These are phyloP conservation scores for Metschnikowia henanensis DNA, from an alignment of 805 yeast genomes.

Conservation along the genomic window DNA sequence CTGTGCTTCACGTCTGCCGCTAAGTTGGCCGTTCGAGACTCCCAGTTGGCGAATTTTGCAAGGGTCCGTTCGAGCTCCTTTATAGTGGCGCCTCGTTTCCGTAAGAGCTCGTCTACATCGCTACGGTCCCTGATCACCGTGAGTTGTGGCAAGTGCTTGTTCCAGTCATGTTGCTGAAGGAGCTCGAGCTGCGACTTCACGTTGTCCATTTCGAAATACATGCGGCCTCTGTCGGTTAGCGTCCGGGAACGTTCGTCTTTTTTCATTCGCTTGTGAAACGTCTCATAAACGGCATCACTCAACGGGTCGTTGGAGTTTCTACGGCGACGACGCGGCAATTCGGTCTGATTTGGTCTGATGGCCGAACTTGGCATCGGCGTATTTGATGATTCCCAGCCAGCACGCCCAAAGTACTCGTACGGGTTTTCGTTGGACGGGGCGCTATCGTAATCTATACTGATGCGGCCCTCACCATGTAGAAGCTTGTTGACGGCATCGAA, in stretches of 20 bases:
- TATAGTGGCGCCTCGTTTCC: slow-evolving; percentile 53
- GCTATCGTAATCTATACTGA: slow-evolving; percentile 15
- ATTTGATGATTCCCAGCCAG: not conserved
- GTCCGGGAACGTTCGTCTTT: slow-evolving; percentile 64
- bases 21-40: slow-evolving; percentile 28
- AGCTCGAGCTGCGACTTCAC: slow-evolving; percentile 45
- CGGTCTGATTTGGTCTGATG: not conserved
- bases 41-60: slow-evolving; percentile 40
- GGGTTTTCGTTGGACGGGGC: slow-evolving; percentile 7
- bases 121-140: slow-evolving; percentile 49
- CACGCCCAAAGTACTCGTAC: slow-evolving; percentile 19
- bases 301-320: slow-evolving; percentile 38
- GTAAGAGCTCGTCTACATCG: slow-evolving; percentile 50
- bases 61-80: slow-evolving; percentile 44
- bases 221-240: slow-evolving; percentile 51
- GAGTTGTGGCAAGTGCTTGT: slow-evolving; percentile 41
- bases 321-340: slow-evolving; percentile 24
- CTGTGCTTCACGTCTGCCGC: slow-evolving; percentile 23
- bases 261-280: slow-evolving; percentile 59
- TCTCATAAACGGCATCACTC: slow-evolving; percentile 40
- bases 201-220: slow-evolving; percentile 57
- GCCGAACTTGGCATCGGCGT: not conserved
- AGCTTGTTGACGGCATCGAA: slow-evolving; percentile 34
- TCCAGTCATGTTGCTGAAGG: slow-evolving; percentile 48
- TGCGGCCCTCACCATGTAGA: slow-evolving; percentile 23